phyloP scores from a whole-genome alignment of 2,329 filamentous ascomycete genomes.

The Pseudofabraea citricarpa region DNA sequence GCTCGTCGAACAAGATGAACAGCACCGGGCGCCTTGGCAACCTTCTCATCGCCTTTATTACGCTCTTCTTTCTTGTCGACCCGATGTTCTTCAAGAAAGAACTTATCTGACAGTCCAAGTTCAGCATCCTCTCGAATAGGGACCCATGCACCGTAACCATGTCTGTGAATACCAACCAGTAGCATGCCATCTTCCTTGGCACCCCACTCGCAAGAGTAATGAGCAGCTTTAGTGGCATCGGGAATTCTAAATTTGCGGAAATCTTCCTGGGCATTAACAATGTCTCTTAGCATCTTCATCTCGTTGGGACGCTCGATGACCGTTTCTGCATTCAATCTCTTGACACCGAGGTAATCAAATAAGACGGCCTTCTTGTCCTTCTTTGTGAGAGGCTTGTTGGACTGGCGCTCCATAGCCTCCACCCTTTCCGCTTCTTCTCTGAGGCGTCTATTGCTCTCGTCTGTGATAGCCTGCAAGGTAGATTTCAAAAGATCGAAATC shows the following conservation, averaged over 20 bases:
- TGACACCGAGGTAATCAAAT: constrained; percentile 89
- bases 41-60: constrained; percentile 63
- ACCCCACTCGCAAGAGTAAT: constrained; percentile 90
- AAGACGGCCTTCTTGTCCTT: constrained; percentile 97
- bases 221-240: constrained; percentile 86
- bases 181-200: constrained; percentile 96
- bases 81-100: constrained; percentile 96
- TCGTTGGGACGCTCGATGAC: constrained; percentile 88
- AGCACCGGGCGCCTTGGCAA: constrained; percentile 88
- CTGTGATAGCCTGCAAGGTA: constrained; percentile 63
- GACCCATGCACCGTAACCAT: constrained; percentile 94
- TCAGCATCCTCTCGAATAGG: constrained; percentile 90
- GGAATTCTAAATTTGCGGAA: constrained; percentile 78
- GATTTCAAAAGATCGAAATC: constrained; percentile 75
- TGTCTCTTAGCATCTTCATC: constrained; percentile 75
- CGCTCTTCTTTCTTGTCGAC: constrained; percentile 96
- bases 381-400: constrained; percentile 81
- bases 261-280: constrained; percentile 63
- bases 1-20: constrained; percentile 93
- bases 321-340: constrained; percentile 93
- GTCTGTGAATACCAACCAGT: constrained; percentile 83
- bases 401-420: constrained; percentile 60
- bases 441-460: constrained; percentile 66
- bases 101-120: constrained; percentile 80
- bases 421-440: constrained; percentile 66